These are phyloP conservation scores for Phytophthora idaei DNA, from an alignment of 352 stramenopile genomes.

Conservation along the genomic window DNA sequence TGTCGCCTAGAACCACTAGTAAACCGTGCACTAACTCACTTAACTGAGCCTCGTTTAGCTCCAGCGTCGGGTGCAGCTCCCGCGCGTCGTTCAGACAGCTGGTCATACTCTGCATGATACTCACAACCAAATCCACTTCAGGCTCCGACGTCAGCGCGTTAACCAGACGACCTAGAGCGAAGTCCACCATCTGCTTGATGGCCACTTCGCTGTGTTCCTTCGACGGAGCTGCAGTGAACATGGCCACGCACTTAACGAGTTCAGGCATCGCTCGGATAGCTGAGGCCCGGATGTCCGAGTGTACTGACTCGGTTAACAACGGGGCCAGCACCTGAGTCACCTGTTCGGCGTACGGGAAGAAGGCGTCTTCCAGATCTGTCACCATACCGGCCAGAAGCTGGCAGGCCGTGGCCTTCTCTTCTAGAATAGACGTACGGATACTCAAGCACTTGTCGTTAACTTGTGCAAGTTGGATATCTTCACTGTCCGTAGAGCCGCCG, in stretches of 20 bases:
- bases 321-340: slow-evolving; percentile 83
- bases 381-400: slow-evolving; percentile 82
- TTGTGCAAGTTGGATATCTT: slow-evolving; percentile 85
- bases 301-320: slow-evolving; percentile 83
- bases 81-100: slow-evolving; percentile 62
- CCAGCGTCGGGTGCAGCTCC: slow-evolving; percentile 42
- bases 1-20: slow-evolving; percentile 78
- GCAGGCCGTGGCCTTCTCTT: slow-evolving; percentile 87
- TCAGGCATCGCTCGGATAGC: slow-evolving; percentile 82
- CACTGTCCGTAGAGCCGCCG: slow-evolving; percentile 49
- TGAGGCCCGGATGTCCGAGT: slow-evolving; percentile 84
- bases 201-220: slow-evolving; percentile 41
- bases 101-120: slow-evolving; percentile 89
- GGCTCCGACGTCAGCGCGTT: slow-evolving; percentile 81
- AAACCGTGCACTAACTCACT: slow-evolving; percentile 74
- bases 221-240: slow-evolving; percentile 44
- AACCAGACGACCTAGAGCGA: slow-evolving; percentile 77
- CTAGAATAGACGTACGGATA: slow-evolving; percentile 81
- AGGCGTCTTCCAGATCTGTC: slow-evolving; percentile 77
- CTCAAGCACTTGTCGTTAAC: slow-evolving; percentile 85
- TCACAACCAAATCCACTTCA: slow-evolving; percentile 84
- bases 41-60: slow-evolving; percentile 79
- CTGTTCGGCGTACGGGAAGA: slow-evolving; percentile 88
- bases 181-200: slow-evolving; percentile 88
- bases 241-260: slow-evolving; percentile 75